Evolutionary conservation across 1,284 basidiomycete genomes (phyloP).

Genomic region (Ustilago nuda): DNA sequence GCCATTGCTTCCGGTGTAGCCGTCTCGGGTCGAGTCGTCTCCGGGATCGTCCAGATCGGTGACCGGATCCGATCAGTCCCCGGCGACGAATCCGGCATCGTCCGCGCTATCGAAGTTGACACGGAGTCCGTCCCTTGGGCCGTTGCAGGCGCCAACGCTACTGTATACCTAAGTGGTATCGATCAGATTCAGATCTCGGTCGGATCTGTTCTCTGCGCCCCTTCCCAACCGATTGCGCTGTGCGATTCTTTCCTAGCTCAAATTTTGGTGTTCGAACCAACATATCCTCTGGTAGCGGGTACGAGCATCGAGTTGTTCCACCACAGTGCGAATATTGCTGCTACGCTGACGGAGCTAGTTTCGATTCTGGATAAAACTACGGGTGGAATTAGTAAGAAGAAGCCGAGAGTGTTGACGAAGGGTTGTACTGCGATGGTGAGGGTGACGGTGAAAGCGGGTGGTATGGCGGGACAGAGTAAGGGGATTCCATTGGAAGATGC

Average conservation of each 20-base stretch:
- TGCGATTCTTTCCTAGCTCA: conserved; percentile 83
- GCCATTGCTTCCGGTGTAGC: conserved; percentile 79
- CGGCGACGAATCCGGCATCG: conserved; percentile 87
- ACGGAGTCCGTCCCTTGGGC: conserved; percentile 85
- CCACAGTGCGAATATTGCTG: conserved; percentile 91
- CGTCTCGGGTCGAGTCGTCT: conserved; percentile 86
- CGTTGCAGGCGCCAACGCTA: conserved; percentile 87
- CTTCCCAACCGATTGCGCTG: conserved; percentile 76
- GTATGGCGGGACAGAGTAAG: conserved; percentile 47
- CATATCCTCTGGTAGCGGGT: conserved; percentile 88
- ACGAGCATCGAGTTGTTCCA: conserved; percentile 87
- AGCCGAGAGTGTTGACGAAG: conserved; percentile 84
- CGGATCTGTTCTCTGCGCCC: conserved; percentile 88
- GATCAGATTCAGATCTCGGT: conserved; percentile 87
- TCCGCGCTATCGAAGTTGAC: conserved; percentile 85
- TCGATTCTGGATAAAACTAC: conserved; percentile 81
- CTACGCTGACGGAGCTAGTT: conserved; percentile 83
- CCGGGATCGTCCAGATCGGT: conserved; percentile 90
- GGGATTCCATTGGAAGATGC: conserved; percentile 77
- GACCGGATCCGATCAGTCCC: conserved; percentile 87
- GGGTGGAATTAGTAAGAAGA: conserved; percentile 80
- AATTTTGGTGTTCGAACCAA: conserved; percentile 92
- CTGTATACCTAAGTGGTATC: conserved; percentile 83
- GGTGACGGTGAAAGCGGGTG: conserved; percentile 71
- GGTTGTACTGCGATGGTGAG: conserved; percentile 85